Conservation (phyloP, 805 yeast species). For the Kodamaea jinghongensis region DNA sequence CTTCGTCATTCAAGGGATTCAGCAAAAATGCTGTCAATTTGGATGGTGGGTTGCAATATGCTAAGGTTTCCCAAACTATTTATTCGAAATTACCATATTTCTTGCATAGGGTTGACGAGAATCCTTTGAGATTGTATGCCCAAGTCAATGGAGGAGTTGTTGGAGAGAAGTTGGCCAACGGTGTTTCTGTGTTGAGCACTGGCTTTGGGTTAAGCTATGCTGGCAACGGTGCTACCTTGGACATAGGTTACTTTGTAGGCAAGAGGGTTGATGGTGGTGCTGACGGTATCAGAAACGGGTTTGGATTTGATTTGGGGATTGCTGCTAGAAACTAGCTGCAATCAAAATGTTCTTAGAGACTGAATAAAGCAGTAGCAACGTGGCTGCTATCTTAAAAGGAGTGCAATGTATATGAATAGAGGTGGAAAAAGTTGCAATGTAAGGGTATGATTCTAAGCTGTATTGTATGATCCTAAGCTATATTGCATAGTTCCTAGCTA, state of each 20-base stretch:
- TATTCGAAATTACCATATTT: constrained; percentile 56
- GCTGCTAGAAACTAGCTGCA: constrained; percentile 31
- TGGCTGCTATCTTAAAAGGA: no score
- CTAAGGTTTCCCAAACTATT: constrained; percentile 57
- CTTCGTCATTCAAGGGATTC: constrained; percentile 69
- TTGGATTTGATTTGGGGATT: constrained; percentile 36
- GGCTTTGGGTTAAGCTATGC: constrained; percentile 40
- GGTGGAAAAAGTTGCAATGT: no score
- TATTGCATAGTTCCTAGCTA: no score
- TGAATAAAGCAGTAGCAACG: no score
- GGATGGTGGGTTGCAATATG: constrained; percentile 67
- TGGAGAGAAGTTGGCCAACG: constrained; percentile 25
- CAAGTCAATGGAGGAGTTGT: constrained; percentile 68
- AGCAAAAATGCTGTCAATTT: constrained; percentile 66
- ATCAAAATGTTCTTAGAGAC: no score
- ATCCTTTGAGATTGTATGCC: constrained; percentile 51
- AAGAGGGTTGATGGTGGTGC: constrained; percentile 18
- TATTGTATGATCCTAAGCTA: no score
- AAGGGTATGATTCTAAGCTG: no score
- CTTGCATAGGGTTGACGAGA: constrained; percentile 24
- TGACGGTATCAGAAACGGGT: constrained; percentile 36
- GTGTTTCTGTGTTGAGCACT: constrained; percentile 23
- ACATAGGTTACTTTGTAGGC: constrained; percentile 38
- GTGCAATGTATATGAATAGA: no score
- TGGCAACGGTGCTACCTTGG: constrained; percentile 40